Evolutionary conservation across 108 stramenopile genomes (phyloP).

Genomic region (Bacterosira constricta): DNA sequence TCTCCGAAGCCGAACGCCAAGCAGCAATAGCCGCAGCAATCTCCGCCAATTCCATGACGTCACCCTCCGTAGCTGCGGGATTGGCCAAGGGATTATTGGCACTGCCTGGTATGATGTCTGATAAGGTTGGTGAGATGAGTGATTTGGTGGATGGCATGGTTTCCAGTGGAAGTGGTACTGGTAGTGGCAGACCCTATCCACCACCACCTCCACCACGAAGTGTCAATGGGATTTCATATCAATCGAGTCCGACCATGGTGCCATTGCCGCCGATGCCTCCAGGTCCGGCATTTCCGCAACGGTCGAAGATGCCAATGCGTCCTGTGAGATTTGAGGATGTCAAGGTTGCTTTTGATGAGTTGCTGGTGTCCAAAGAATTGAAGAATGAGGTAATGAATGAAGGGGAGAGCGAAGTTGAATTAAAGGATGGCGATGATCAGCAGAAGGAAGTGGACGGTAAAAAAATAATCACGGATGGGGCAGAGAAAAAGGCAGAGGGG

Average conservation of each 20-base stretch:
- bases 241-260: constrained; percentile 14
- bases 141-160: background rate
- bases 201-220: background rate
- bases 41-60: constrained; percentile 10
- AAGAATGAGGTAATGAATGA: too few relatives aligned
- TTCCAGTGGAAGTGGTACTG: background rate
- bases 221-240: background rate
- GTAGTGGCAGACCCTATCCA: background rate
- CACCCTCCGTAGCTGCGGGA: constrained; percentile 15
- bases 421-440: background rate
- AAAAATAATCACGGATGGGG: background rate
- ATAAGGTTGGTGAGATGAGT: background rate
- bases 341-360: constrained; percentile 24
- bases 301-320: background rate
- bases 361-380: too few relatives aligned
- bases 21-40: constrained; percentile 48
- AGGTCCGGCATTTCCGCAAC: background rate
- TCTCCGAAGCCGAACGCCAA: constrained; percentile 44
- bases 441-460: background rate
- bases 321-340: constrained; percentile 42
- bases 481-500: background rate
- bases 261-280: constrained; percentile 4
- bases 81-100: too few relatives aligned
- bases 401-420: too few relatives aligned
- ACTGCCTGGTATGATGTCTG: too few relatives aligned